Percentiles rank a stretch among this genome's conserved stretches.
phyloP scores from a whole-genome alignment of 352 stramenopile species.

The Pythium guiyangense region DNA sequence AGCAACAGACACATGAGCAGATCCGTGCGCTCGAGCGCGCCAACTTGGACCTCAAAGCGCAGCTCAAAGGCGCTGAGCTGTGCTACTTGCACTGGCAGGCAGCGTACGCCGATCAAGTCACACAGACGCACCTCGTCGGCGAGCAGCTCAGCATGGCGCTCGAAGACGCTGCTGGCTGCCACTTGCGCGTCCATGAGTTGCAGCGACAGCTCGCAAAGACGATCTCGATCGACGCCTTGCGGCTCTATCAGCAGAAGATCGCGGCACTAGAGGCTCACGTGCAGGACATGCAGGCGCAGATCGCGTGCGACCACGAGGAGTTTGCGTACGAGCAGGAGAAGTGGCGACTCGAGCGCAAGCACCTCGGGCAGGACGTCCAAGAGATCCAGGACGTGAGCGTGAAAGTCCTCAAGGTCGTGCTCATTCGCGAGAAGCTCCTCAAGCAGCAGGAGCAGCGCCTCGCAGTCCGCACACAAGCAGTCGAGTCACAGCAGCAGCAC shows the following conservation, averaged over 20 bases:
- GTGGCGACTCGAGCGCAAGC: conserved; percentile 48
- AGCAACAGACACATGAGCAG: background rate
- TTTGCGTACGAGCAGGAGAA: conserved; percentile 60
- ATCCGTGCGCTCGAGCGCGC: conserved; percentile 9
- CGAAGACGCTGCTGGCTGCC: conserved; percentile 23
- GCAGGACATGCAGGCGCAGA: conserved; percentile 44
- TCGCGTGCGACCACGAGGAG: conserved; percentile 58
- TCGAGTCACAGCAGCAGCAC: conserved; percentile 18
- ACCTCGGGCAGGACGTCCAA: conserved; percentile 41
- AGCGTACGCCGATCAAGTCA: conserved; percentile 24
- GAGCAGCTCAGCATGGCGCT: conserved; percentile 36
- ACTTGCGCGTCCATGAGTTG: background rate
- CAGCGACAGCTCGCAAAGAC: background rate
- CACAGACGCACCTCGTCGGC: conserved; percentile 19
- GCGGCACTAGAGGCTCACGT: conserved; percentile 41
- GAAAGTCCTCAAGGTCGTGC: conserved; percentile 60
- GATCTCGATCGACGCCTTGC: conserved; percentile 13
- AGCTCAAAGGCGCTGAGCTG: conserved; percentile 39
- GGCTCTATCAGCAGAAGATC: conserved; percentile 42
- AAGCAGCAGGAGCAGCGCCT: conserved; percentile 42
- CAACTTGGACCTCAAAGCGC: conserved; percentile 23
- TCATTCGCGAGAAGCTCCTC: conserved; percentile 61
- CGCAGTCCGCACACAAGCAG: conserved; percentile 12
- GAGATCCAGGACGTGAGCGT: conserved; percentile 56
- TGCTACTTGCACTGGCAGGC: conserved; percentile 32